Conservation (phyloP, 495 filamentous ascomycete species). For the Xylaria curta region DNA sequence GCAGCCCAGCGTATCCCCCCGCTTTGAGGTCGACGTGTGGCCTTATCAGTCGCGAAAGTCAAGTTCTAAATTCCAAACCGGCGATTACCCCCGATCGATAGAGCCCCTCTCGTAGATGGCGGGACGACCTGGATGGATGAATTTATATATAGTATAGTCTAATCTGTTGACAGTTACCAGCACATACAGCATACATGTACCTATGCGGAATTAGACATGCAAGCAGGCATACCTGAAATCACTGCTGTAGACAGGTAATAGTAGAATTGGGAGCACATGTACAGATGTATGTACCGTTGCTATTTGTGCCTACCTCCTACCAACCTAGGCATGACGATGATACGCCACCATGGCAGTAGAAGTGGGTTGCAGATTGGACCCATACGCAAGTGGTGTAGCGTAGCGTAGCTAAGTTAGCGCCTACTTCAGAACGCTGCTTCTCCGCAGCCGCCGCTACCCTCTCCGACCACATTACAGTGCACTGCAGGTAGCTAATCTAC, state of each 20-base stretch:
- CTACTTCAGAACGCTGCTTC: neutral
- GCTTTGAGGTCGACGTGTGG: neutral
- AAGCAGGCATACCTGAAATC: neutral
- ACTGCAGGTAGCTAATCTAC: neutral
- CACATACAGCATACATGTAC: neutral
- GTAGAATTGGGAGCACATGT: neutral
- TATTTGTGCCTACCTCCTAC: neutral
- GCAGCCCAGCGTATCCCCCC: conserved; percentile 3
- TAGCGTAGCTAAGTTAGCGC: neutral
- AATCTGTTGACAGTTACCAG: neutral
- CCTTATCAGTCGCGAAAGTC: neutral
- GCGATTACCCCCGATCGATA: conserved; percentile 2
- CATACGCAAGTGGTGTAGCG: neutral
- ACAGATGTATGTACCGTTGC: no score
- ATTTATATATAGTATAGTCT: neutral
- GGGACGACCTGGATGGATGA: neutral
- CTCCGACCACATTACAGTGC: neutral
- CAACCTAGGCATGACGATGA: neutral
- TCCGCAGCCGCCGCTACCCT: conserved; percentile 19
- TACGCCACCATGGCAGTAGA: conserved; percentile 10
- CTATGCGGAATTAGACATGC: neutral
- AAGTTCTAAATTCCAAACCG: neutral
- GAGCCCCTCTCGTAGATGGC: neutral
- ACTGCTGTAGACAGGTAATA: neutral
- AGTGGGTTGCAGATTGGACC: conserved; percentile 4